phyloP scores from a whole-genome alignment of 345 rosid genomes.

The Xanthoceras sorbifolium region DNA sequence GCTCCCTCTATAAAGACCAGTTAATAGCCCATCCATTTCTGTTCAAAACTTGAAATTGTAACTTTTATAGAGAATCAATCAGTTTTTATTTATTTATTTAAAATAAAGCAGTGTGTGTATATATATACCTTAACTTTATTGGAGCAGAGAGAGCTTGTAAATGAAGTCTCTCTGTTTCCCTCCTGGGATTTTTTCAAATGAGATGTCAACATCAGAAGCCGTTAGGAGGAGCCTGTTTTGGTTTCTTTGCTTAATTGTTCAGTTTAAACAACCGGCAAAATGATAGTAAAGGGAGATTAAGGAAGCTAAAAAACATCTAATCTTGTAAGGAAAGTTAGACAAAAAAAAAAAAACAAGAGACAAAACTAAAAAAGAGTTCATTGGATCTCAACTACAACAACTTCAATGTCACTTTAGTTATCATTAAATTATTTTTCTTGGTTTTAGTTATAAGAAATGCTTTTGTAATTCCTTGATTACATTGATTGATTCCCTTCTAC shows the following conservation, averaged over 20 bases:
- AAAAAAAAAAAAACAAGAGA: neutral
- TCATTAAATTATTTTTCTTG: constrained; percentile 7
- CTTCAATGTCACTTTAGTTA: constrained; percentile 28
- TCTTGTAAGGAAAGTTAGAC: constrained; percentile 38
- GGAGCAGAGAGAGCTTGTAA: constrained; percentile 3
- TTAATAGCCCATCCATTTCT: neutral
- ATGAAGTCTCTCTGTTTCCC: constrained; percentile 22
- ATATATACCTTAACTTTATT: neutral
- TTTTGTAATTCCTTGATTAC: constrained; percentile 5
- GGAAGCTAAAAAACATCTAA: neutral
- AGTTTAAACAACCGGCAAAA: constrained; percentile 48
- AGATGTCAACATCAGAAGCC: constrained; percentile 27
- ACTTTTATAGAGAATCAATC: neutral
- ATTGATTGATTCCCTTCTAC: neutral
- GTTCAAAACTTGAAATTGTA: neutral
- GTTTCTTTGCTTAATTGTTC: neutral
- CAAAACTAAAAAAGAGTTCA: neutral
- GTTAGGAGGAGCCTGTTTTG: constrained; percentile 20
- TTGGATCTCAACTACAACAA: constrained; percentile 26
- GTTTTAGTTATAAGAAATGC: constrained; percentile 14
- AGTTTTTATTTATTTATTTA: neutral
- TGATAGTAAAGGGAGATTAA: neutral
- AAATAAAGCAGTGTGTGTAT: neutral
- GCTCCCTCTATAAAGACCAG: neutral
- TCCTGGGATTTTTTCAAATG: constrained; percentile 22